These are phyloP conservation scores for Ganoderma sinense DNA, from an alignment of 1,284 basidiomycete genomes.

Conservation along the genomic window DNA sequence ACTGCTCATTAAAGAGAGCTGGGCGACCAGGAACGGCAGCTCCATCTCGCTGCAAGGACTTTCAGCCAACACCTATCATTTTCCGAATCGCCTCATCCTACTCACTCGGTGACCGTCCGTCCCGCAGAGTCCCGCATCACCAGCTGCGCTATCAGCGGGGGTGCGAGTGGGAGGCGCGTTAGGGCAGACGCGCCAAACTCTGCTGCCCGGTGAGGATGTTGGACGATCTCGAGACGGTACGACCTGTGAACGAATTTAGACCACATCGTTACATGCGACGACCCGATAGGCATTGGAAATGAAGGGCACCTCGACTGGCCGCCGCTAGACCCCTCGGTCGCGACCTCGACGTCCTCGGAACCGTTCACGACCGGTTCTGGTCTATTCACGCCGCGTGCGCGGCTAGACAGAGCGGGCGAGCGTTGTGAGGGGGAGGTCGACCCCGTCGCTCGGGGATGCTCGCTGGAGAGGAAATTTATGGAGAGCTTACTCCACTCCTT, in stretches of 20 bases:
- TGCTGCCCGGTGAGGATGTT: constrained; percentile 81
- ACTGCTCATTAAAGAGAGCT: constrained; percentile 73
- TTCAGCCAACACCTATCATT: constrained; percentile 22
- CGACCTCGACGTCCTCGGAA: constrained; percentile 22
- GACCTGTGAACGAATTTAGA: constrained; percentile 50
- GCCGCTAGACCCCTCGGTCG: constrained; percentile 17
- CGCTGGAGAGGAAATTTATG: constrained; percentile 27
- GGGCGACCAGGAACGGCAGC: constrained; percentile 84
- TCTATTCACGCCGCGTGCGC: constrained; percentile 28
- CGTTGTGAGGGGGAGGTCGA: constrained; percentile 7
- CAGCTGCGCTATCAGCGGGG: constrained; percentile 82
- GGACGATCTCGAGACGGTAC: constrained; percentile 80
- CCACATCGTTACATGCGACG: neutral
- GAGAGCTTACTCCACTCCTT: constrained; percentile 30
- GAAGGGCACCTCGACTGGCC: constrained; percentile 20
- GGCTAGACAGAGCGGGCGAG: constrained; percentile 24
- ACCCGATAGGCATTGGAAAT: neutral
- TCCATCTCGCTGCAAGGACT: constrained; percentile 69
- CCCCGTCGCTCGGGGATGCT: constrained; percentile 17
- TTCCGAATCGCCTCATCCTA: constrained; percentile 29
- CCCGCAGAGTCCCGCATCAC: constrained; percentile 76
- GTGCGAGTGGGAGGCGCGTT: constrained; percentile 83
- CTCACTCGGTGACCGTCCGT: constrained; percentile 73
- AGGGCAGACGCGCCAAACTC: constrained; percentile 80
- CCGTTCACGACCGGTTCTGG: constrained; percentile 8